Evolutionary conservation across 257 asterid genomes (phyloP), one percentile per base, ranked within the genome.

Genomic region (Perilla frutescens): DNA sequence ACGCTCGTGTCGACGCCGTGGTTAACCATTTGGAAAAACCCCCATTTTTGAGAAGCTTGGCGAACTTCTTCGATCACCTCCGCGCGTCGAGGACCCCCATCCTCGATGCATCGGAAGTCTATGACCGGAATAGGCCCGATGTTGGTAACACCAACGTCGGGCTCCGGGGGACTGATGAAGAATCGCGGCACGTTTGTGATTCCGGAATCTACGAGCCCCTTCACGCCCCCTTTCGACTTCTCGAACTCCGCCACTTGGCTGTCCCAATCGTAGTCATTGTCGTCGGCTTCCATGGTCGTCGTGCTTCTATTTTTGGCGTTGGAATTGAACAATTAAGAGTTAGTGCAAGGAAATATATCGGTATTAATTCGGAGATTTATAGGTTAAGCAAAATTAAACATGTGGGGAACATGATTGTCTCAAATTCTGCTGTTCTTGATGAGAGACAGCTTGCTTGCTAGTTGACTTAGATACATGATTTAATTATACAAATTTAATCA

Each of bases 191-290:
- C 67, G 31, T 77, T 82, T 9, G 64, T 59, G 3, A 89, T 59
- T 0, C 97, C 96, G 12, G 89, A 88, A 78, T 90, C 96, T 0
- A 84, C 83, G 0, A 87, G 91, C 4, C 96, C 97, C 70, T 87
- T 87, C 4, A 89, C 96, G 36, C 97, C 97, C 13, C 82, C 86
- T 79, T 79, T 89, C 26, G 89, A 77, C 43, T 77, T 80, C 71
- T 83, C 84, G 72, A 89, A 91, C 4, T 80, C 82, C 26, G 74
- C 85, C 14, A 87, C 85, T 78, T 86, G 85, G 77, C 72, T 76
- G 53, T 80, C 84, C 89, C 90, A 81, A 39, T 86, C 90, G 34
- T 77, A 57, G 55, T 80, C 86, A 31, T 49, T 32, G n/a, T 64
- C 80, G 45, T 70, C 58, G 29, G 8, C 37, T 50, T 48, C 86